Conservation (phyloP, 2,329 filamentous ascomycete genomes). For the Scytalidium sp. region DNA sequence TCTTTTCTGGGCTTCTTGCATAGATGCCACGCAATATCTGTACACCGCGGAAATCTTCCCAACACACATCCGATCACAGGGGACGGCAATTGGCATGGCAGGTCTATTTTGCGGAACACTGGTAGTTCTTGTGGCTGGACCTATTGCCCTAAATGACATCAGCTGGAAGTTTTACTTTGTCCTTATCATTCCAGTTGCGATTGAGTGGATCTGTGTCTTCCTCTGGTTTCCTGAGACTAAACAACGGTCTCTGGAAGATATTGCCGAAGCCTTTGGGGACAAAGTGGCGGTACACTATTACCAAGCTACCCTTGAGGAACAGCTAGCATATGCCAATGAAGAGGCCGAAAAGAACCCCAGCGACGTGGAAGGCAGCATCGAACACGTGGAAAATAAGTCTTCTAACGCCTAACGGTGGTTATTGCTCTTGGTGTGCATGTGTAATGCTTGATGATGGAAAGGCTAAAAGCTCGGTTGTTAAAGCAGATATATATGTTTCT, state of each 20-base stretch:
- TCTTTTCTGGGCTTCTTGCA: conserved; percentile 6
- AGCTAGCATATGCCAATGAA: background rate
- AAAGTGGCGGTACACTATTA: conserved; percentile 1
- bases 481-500: too few species aligned
- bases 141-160: conserved; percentile 29
- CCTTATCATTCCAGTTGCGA: background rate
- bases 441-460: too few species aligned
- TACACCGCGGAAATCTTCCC: conserved; percentile 21
- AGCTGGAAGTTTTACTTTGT: conserved; percentile 37
- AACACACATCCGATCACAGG: conserved; percentile 16
- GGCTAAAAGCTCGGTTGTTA: too few species aligned
- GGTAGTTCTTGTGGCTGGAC: conserved; percentile 23
- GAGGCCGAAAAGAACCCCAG: background rate
- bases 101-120: conserved; percentile 11
- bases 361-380: too few species aligned
- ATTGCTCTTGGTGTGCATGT: too few species aligned
- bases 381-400: too few species aligned
- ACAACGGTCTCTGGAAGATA: background rate
- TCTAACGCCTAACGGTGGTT: too few species aligned
- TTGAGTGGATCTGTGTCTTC: background rate
- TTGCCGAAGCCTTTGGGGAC: background rate
- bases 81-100: conserved; percentile 12
- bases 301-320: background rate
- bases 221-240: background rate
- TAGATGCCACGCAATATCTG: conserved; percentile 17